These are phyloP conservation scores for Conticribra weissflogii DNA, from an alignment of 108 stramenopile genomes.

Conservation along the genomic window DNA sequence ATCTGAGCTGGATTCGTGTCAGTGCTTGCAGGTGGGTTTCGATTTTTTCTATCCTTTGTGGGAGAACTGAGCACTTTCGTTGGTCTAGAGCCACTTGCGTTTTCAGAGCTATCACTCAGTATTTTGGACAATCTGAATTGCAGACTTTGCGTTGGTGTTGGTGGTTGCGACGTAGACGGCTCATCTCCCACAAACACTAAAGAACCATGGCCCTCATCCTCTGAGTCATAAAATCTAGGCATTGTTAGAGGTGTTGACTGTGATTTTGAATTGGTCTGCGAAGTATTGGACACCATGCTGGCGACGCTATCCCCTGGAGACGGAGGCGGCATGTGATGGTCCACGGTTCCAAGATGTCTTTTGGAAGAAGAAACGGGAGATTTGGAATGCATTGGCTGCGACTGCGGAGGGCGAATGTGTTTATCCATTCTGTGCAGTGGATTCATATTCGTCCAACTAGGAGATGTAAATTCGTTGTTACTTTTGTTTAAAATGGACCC, in stretches of 20 bases:
- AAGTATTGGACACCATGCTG: neutral
- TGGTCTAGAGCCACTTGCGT: slow-evolving; percentile 1
- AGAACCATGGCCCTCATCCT: slow-evolving; percentile 32
- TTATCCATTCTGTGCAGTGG: neutral
- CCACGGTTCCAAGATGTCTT: neutral
- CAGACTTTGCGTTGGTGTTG: slow-evolving; percentile 17
- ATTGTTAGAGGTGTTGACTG: slow-evolving; percentile 4
- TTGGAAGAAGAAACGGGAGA: neutral
- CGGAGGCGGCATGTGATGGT: neutral
- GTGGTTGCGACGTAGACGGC: neutral
- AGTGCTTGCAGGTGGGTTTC: neutral
- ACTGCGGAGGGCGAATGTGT: neutral
- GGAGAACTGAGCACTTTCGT: neutral
- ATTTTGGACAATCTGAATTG: slow-evolving; percentile 32
- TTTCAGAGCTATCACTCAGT: slow-evolving; percentile 7
- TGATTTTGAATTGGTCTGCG: slow-evolving; percentile 3
- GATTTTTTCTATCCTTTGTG: neutral
- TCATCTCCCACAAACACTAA: slow-evolving; percentile 28
- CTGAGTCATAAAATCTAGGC: slow-evolving; percentile 42
- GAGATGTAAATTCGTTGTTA: neutral
- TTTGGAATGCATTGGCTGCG: neutral
- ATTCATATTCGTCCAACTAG: neutral
- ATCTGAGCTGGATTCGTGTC: slow-evolving; percentile 34
- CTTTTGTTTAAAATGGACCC: neutral
- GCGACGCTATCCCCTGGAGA: slow-evolving; percentile 1